Evolutionary conservation across 371 early-diverging fungal genomes (phyloP), one percentile per base, ranked within the genome.

Genomic region (Actinomucor elegans): DNA sequence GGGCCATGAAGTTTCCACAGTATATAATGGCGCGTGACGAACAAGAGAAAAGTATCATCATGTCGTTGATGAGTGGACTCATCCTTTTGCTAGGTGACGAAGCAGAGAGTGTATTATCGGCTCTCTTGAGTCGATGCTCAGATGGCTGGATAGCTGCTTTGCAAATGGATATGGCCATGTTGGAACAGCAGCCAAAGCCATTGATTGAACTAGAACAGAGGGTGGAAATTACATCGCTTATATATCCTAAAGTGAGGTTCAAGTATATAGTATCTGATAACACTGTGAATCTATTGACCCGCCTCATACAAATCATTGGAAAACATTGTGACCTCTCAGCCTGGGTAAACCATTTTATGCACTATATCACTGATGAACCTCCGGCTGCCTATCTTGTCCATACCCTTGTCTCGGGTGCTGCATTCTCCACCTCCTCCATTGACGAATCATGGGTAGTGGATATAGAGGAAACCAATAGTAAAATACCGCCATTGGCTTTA

Each of bases 301-400:
- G 64, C 5, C 52, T 83, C 56, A 52, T 79, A n/a, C 73, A 82
- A 24, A 60, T 71, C 0, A 60, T 83, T 34, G 86, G 79, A 11
- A 52, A 55, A n/a, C 64, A 64, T 36, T 72, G 77, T 9, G 67
- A 80, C 54, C n/a, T 75, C 14, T 46, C 46, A 6, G 54, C 37
- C 9, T 73, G 84, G 66, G 48, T 73, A 8, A 67, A 74, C 28
- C 73, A 74, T 57, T 81, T 79, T 42, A 67, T 77, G 55, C 43
- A 47, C 2, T 73, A 74, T 34, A n/a, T 83, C 36, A 15, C 48
- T 49, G 14, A 61, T 33, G 71, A 77, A 15, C 75, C 82, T 0
- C 75, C 75, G 48, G 74, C 79, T n/a, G 59, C 66, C 9, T 81
- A 55, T 27, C 60, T 81, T 27, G 47, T 82, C 3, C 74, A 78